Evolutionary conservation across 2,329 filamentous ascomycete genomes (phyloP), one percentile per base, ranked within the genome.

Genomic region (Aspergillus fumigatiaffinis): DNA sequence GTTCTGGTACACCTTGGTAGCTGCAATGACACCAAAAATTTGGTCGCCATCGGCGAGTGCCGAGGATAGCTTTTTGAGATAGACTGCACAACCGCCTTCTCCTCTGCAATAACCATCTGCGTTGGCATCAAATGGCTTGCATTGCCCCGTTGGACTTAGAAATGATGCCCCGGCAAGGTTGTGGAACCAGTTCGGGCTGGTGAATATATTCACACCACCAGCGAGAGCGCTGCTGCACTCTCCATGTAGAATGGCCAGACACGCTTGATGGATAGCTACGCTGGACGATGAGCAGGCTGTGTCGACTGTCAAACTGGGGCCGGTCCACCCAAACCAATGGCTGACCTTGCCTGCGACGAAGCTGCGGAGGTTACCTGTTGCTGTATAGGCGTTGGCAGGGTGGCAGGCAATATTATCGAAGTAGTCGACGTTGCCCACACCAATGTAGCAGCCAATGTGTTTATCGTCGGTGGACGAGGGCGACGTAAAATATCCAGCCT

Each of bases 51-150:
- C 80, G 1, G 66, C 69, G 12, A 79, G 53, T 1, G 82, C 82
- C 50, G 75, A 68, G 2, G 72, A 68, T 7, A 82, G 60, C 9
- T 66, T 63, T 66, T 83, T 83, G 17, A 84, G 57, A 4, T 81
- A 70, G 2, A 83, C 70, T 21, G 72, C 66, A 0, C 69, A 80
- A 32, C 72, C 68, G 4, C 73, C 80, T 55, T 83, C 81, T 0
- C 71, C 78, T 7, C 81, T 76, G 54, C 79, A 81, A 60, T 82
- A 83, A 1, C 81, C 80, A 63, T 82, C 78, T 0, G 79, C 81
- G 8, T 66, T 58, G 8, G 72, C 69, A 51, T 80, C 78, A 54
- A 80, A 82, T 1, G 78, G 70, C 51, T 79, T 79, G 56, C 80
- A 84, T 12, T 73, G 68, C 0, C 81, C 80, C 2, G 74, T 78